Base-by-base conservation (phyloP, 768 basidiomycete species). In the Suillus ampliporus region DNA sequence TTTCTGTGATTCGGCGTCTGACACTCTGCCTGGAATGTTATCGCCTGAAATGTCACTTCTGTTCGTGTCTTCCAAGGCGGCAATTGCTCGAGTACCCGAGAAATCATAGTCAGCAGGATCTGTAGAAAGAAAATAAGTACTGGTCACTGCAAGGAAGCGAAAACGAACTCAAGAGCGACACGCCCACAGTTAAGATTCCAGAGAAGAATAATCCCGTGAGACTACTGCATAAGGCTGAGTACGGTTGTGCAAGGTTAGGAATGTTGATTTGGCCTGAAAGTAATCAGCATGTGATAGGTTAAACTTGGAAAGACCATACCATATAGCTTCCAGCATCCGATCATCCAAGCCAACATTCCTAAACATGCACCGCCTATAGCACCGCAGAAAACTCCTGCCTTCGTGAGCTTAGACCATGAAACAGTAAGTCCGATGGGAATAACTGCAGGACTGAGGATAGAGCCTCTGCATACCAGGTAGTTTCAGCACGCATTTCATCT, bases 301-400 rank as follows among this genome's bases (percentile, higher is more conserved):
- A 46, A 19, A 28, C 5, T 14, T 37, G 28, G 17, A 9, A 23
- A 17, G 28, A 41, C 62, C 69, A 19, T 61, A 78, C 81, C 82
- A 52, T 77, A 82, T 56, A 82, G 82, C 66, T 84, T 82, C 78
- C 76, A 80, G 62, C 83, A 83, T 0, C 81, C 79, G 10, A 84
- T 75, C 78, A 84, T 82, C 82, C 83, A 84, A 21, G 83, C 82
- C 1, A 79, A 46, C 79, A 83, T 82, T 46, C 80, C 82, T 17
- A 80, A 68, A 17, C 71, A 64, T 9, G 79, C 80, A 2, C 82
- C 82, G 2, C 74, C 71, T 52, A 84, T 71, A 15, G 80, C 73
- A 3, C 82, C 83, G 40, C 68, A 65, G 35, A 82, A 69, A 0
- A 83, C 77, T 17, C 76, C 81, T 1, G 75, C 74, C 14, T 69